Evolutionary conservation across 768 basidiomycete species (phyloP), one percentile per base, ranked within the genome.

Genomic region (Lactarius akahatsu): DNA sequence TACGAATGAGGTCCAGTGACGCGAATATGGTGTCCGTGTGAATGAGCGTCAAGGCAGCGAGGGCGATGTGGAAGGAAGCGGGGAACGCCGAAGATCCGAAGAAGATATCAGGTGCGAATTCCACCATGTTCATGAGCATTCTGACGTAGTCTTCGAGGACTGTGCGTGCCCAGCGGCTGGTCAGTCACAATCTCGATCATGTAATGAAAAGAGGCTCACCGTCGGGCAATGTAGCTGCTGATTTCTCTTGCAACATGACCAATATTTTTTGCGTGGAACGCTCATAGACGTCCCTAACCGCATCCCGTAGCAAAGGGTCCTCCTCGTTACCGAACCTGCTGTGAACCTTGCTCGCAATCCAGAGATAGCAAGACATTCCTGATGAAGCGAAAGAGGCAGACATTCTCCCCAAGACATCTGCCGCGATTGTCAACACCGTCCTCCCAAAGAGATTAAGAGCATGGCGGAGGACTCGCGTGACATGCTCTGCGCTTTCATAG

Each of bases 91-190:
- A 79, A 2, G 92, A 92, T 67, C 86, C 81, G 78, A 96, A 90
- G 70, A 95, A 85, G 52, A 92, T 78, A 60, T 90, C 86, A 6
- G 96, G 93, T 0, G 84, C 80, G 69, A 82, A 77, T 52, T 87
- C 84, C 58, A 88, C 76, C 72, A 95, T 79, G 69, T 87, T 86
- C 62, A 88, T 76, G 16, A 94, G 77, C 77, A 94, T 82, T 68
- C 93, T 94, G 60, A 94, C 74, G 71, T 96, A 98, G 74, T 99
- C 97, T 75, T 98, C 96, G 72, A 99, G 79, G 32, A 98, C 97
- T 98, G 69, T 13, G 47, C 32, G n/a, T 28, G n/a, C 28, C 61
- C 10, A 63, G 36, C 36, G 13, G 50, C 26, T 23, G 26, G 26
- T 52, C 18, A 41, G 61, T 34, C 50, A 45, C 50, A 26, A 52